phyloP scores from a whole-genome alignment of 1,139 yeast species.

The Scheffersomyces segobiensis region DNA sequence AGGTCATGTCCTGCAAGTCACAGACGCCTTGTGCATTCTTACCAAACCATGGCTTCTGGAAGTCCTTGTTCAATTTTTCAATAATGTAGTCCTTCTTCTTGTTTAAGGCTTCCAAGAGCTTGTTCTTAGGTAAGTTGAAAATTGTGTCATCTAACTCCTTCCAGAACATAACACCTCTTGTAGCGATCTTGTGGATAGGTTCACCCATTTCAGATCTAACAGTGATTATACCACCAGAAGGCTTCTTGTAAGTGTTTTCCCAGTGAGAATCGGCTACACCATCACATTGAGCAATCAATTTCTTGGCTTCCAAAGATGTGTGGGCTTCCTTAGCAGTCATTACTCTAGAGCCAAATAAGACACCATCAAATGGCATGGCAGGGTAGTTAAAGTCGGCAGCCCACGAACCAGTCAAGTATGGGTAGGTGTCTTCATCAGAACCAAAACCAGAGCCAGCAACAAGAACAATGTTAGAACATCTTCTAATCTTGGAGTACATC shows the following conservation, averaged over 20 bases:
- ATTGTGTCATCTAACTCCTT: slow-evolving; percentile 93
- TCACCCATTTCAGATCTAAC: slow-evolving; percentile 99
- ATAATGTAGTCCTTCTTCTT: slow-evolving; percentile 88
- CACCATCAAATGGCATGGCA: slow-evolving; percentile 99
- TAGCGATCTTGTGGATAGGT: slow-evolving; percentile 97
- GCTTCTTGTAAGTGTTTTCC: slow-evolving; percentile 93
- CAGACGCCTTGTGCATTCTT: slow-evolving; percentile 75
- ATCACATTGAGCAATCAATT: slow-evolving; percentile 83
- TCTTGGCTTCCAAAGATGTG: slow-evolving; percentile 91
- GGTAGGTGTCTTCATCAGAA: slow-evolving; percentile 93
- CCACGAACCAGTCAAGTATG: slow-evolving; percentile 98
- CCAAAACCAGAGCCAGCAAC: slow-evolving; percentile 99
- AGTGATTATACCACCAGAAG: slow-evolving; percentile 95
- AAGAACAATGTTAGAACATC: slow-evolving; percentile 81
- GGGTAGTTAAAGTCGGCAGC: slow-evolving; percentile 82
- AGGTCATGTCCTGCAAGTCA: slow-evolving; percentile 95
- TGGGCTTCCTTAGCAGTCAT: slow-evolving; percentile 97
- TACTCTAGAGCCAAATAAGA: slow-evolving; percentile 92
- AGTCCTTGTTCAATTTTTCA: slow-evolving; percentile 83
- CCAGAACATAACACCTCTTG: slow-evolving; percentile 98
- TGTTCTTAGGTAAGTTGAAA: slow-evolving; percentile 87
- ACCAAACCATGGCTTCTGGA: slow-evolving; percentile 98
- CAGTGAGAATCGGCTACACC: slow-evolving; percentile 89
- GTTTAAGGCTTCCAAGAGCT: slow-evolving; percentile 76
- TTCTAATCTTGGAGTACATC: slow-evolving; percentile 94